Conservation (phyloP, 1,284 basidiomycete genomes). For the Ustilago lituana region DNA sequence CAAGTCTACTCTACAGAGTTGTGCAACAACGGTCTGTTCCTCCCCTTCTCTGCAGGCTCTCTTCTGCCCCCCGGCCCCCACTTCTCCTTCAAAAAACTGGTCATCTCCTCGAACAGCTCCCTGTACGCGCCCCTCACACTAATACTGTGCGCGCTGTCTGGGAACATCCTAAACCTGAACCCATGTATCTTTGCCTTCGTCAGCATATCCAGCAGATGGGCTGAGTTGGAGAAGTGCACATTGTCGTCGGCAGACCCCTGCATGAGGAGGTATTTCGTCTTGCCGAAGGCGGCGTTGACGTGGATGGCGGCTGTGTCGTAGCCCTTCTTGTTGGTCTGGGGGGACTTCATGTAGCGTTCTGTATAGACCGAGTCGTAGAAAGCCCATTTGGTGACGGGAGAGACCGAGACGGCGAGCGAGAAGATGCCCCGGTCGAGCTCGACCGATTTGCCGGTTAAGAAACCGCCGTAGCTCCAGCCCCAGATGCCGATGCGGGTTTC, state of each 20-base stretch:
- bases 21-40: constrained; percentile 20
- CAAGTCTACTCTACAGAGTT: constrained; percentile 46
- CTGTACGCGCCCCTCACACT: constrained; percentile 77
- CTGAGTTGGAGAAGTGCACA: constrained; percentile 85
- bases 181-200: constrained; percentile 79
- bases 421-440: constrained; percentile 81
- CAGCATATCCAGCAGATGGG: constrained; percentile 89
- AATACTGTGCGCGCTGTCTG: constrained; percentile 86
- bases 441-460: constrained; percentile 52
- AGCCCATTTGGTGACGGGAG: constrained; percentile 70
- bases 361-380: constrained; percentile 84
- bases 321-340: constrained; percentile 78
- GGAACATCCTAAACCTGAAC: constrained; percentile 94
- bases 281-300: constrained; percentile 82
- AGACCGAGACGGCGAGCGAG: constrained; percentile 86
- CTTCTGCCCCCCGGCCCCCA: constrained; percentile 71
- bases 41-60: constrained; percentile 10
- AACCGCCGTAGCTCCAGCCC: constrained; percentile 64
- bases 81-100: constrained; percentile 81
- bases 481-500: constrained; percentile 81
- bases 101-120: constrained; percentile 88
- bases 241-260: constrained; percentile 74
- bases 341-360: constrained; percentile 94
- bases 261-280: constrained; percentile 82
- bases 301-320: constrained; percentile 86